Percentiles rank a stretch among this genome's conserved stretches.
Evolutionary conservation across 352 stramenopile genomes (phyloP).

Genomic region (Phytophthora sp.): DNA sequence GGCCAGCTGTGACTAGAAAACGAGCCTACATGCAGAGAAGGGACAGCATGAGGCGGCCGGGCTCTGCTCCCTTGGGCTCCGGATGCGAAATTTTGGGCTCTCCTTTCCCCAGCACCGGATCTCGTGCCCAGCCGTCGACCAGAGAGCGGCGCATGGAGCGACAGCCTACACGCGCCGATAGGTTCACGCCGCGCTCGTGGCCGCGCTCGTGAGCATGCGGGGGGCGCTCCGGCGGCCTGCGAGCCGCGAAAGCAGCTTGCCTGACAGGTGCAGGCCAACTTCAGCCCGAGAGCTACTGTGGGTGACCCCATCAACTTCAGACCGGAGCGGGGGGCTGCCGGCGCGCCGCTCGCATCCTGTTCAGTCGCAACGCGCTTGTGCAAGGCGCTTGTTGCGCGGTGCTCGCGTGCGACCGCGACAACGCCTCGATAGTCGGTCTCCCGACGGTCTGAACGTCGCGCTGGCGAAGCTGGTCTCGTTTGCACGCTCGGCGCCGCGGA

Average conservation of each 20-base stretch:
- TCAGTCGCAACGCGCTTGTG: not conserved
- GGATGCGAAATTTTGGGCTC: constrained; percentile 25
- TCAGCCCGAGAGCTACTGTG: not conserved
- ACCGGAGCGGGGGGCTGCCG: not conserved
- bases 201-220: not conserved
- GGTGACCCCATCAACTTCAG: not conserved
- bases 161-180: too few relatives aligned
- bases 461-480: constrained; percentile 4
- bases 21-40: not conserved
- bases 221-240: too few relatives aligned
- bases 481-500: not conserved
- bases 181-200: not conserved
- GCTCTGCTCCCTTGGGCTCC: constrained; percentile 10
- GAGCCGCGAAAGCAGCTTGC: too few relatives aligned
- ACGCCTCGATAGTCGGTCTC: constrained; percentile 22
- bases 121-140: not conserved
- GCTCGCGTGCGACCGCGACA: constrained; percentile 10
- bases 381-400: not conserved
- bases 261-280: not conserved
- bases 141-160: too few relatives aligned
- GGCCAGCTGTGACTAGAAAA: constrained; percentile 1
- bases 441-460: constrained; percentile 5
- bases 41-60: not conserved
- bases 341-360: constrained; percentile 1
- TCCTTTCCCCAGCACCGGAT: not conserved